Percentiles rank a stretch among this genome's conserved stretches.
Conservation (phyloP, 352 stramenopile species). For the Phytopythium montanum region DNA sequence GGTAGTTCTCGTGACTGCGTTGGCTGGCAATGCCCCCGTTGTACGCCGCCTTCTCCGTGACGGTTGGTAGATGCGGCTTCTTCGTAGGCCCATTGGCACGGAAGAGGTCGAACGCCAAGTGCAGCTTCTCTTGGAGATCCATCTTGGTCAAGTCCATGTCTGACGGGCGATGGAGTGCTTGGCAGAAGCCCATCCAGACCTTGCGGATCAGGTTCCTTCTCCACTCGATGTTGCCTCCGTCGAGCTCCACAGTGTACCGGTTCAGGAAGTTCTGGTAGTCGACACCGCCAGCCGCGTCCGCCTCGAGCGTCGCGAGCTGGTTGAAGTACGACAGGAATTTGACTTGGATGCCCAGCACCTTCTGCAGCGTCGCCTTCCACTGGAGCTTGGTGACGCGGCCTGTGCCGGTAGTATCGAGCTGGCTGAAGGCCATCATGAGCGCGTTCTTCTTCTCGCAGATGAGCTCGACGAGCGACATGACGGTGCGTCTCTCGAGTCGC, state of each 20-base stretch:
- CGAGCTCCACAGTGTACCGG: slow-evolving; percentile 66
- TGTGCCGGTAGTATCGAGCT: slow-evolving; percentile 27
- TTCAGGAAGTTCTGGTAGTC: slow-evolving; percentile 79
- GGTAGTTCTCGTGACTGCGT: slow-evolving; percentile 40
- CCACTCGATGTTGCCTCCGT: slow-evolving; percentile 59
- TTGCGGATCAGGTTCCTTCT: slow-evolving; percentile 60
- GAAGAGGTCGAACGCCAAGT: slow-evolving; percentile 72
- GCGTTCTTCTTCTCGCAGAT: slow-evolving; percentile 78
- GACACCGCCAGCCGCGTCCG: slow-evolving; percentile 30
- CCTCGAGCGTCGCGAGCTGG: slow-evolving; percentile 45
- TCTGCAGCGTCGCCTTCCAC: slow-evolving; percentile 59
- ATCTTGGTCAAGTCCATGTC: slow-evolving; percentile 42
- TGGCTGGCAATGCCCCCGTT: slow-evolving; percentile 27
- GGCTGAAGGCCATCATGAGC: slow-evolving; percentile 45
- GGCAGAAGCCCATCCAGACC: slow-evolving; percentile 67
- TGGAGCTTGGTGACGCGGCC: slow-evolving; percentile 59
- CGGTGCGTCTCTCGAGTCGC: slow-evolving; percentile 59
- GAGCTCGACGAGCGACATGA: slow-evolving; percentile 78
- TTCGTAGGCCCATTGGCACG: slow-evolving; percentile 21
- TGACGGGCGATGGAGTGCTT: slow-evolving; percentile 38
- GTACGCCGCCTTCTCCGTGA: slow-evolving; percentile 20
- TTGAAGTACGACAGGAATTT: slow-evolving; percentile 72
- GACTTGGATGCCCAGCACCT: slow-evolving; percentile 56
- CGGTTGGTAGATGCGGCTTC: slow-evolving; percentile 15
- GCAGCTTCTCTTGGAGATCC: slow-evolving; percentile 57